Base-by-base conservation (phyloP, 2,329 filamentous ascomycete species). In the Orbilia quercus region DNA sequence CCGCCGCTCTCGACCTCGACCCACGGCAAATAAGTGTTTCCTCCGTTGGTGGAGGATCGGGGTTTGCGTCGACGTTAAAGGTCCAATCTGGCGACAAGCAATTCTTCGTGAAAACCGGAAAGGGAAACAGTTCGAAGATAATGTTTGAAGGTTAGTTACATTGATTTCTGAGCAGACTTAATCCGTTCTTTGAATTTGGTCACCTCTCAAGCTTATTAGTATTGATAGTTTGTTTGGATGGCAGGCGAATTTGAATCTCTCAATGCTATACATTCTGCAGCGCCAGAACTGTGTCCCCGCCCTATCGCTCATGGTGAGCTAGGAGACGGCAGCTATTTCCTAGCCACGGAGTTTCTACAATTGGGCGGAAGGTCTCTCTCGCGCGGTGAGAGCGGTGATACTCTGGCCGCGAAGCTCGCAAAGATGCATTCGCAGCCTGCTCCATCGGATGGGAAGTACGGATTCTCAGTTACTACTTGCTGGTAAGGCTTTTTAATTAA, bases 401-500 rank as follows among this genome's bases (percentile, higher is more conserved):
- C 86, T 0, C 83, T 97, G 1, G 91, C 92, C 0, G 81, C 85
- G 74, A 93, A 96, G 80, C 83, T 97, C 6, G 92, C 90, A 0
- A 87, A 85, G 78, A 82, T 97, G 48, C 94, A 97, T 80, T 89
- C 86, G 1, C 91, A 88, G 0, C 87, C 90, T 0, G 91, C 90
- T 0, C 90, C 91, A 0, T 80, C 85, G 9, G 83, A 79, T 38
- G 87, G 88, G 1, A 83, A 88, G 81, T 97, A 94, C 76, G 94
- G 94, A 1, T 97, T 97, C 78, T 90, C 91, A 0, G 89, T 90
- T 0, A 82, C 90, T 0, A 97, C 93, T 0, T 96, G 91, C 81
- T 97, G 69, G 69, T 73, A 66, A 25, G 45, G n/a, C n/a, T n/a
- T 9, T 42, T 12, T 18, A 1, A 9, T 38, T 28, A 36, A 31